These are phyloP conservation scores for Fusarium nelsonii DNA, from an alignment of 2,329 filamentous ascomycete genomes.

Conservation along the genomic window DNA sequence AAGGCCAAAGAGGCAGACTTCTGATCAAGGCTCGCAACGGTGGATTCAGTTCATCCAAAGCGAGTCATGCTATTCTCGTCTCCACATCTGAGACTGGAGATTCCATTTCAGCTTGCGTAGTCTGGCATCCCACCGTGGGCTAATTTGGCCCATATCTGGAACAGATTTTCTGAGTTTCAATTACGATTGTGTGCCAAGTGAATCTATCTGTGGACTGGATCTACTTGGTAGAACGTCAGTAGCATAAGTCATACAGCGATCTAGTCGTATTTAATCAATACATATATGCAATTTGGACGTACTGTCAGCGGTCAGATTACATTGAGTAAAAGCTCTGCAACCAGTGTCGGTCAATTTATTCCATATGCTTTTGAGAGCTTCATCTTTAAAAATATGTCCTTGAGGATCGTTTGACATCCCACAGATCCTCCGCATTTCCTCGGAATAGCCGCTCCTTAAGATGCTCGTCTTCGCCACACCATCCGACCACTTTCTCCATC, in stretches of 20 bases:
- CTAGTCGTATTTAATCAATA: neutral
- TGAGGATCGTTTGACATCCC: slow-evolving; percentile 41
- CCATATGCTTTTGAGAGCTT: too few relatives aligned
- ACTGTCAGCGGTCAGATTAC: neutral
- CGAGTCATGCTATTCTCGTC: neutral
- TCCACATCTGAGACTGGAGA: neutral
- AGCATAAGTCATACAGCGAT: neutral
- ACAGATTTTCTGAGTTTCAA: neutral
- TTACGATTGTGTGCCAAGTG: neutral
- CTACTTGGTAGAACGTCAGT: neutral
- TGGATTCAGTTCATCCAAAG: neutral
- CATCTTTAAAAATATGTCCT: neutral
- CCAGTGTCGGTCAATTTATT: fast-evolving
- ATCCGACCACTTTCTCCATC: slow-evolving; percentile 64
- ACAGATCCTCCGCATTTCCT: slow-evolving; percentile 66
- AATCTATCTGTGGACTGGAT: neutral
- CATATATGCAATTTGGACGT: neutral
- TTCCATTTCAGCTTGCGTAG: neutral
- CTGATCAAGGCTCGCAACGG: neutral
- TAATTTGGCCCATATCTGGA: neutral
- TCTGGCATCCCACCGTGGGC: too few relatives aligned
- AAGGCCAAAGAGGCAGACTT: neutral
- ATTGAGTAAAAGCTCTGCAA: too few relatives aligned
- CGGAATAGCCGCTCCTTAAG: slow-evolving; percentile 65
- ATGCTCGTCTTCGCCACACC: slow-evolving; percentile 61